Percentiles rank a stretch among this genome's conserved stretches.
These are phyloP conservation scores for Coemansia sp. DNA, from an alignment of 192 early-diverging fungal genomes.

Conservation along the genomic window DNA sequence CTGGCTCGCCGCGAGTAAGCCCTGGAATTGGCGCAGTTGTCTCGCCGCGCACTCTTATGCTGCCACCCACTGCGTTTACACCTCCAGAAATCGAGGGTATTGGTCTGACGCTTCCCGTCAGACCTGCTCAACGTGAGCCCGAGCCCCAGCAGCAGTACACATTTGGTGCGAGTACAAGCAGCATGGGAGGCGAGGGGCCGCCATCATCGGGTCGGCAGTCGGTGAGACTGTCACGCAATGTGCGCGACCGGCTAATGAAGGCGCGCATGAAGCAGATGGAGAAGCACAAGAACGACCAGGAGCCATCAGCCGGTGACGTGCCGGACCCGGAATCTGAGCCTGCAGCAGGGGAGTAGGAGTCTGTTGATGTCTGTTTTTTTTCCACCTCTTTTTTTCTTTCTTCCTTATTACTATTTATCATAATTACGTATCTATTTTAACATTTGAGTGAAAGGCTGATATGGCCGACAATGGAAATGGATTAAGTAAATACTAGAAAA, in stretches of 20 bases:
- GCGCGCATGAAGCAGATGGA: conserved; percentile 46
- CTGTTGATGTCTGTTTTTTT: background rate
- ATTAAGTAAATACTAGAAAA: too few relatives aligned
- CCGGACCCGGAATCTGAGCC: background rate
- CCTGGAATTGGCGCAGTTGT: background rate
- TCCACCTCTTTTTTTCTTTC: background rate
- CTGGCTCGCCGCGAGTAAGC: conserved; percentile 1
- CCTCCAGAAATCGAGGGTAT: background rate
- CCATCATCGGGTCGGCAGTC: background rate
- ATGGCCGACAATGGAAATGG: too few relatives aligned
- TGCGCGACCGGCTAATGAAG: conserved; percentile 46
- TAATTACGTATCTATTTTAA: background rate
- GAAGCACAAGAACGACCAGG: conserved; percentile 18
- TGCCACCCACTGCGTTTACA: background rate
- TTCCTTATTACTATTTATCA: background rate
- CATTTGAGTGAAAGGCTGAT: too few relatives aligned
- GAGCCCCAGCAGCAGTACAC: background rate
- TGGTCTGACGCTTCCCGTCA: background rate
- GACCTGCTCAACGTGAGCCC: background rate
- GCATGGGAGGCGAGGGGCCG: background rate
- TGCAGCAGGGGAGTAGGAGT: background rate
- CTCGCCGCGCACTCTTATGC: background rate
- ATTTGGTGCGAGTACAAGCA: background rate
- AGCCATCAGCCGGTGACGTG: background rate
- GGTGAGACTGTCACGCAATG: conserved; percentile 36